phyloP scores from a whole-genome alignment of 805 yeast species.

The Jamesozyma lodderae region DNA sequence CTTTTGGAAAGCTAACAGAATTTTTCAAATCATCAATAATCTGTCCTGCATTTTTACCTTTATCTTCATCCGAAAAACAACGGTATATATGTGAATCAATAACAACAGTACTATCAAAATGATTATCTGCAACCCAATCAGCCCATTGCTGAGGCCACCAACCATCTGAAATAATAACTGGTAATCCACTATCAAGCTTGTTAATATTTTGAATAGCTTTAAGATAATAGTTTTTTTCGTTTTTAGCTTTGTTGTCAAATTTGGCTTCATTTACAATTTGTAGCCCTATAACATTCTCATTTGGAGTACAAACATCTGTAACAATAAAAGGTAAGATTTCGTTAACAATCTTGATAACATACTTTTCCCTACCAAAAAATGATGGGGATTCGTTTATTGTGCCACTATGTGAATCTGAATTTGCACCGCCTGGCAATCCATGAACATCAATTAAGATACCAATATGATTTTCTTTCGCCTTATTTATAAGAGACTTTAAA shows the following conservation, averaged over 20 bases:
- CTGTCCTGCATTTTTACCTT: constrained; percentile 50
- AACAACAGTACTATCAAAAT: constrained; percentile 48
- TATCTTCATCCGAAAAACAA: constrained; percentile 73
- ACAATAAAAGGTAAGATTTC: constrained; percentile 53
- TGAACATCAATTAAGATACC: constrained; percentile 79
- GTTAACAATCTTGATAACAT: constrained; percentile 37
- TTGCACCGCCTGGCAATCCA: constrained; percentile 90
- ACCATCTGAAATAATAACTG: constrained; percentile 81
- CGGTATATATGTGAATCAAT: constrained; percentile 82
- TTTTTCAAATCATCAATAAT: constrained; percentile 49
- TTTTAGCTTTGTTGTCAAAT: constrained; percentile 44
- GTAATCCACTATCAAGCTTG: constrained; percentile 44
- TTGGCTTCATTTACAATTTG: constrained; percentile 83
- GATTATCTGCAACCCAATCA: constrained; percentile 42
- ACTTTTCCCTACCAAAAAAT: constrained; percentile 35
- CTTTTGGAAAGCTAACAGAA: constrained; percentile 39
- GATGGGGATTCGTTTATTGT: constrained; percentile 27
- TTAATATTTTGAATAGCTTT: constrained; percentile 58
- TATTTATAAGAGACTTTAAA: constrained; percentile 45
- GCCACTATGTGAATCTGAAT: constrained; percentile 79
- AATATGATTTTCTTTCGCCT: constrained; percentile 54
- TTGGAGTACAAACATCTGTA: constrained; percentile 38
- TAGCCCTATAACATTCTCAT: constrained; percentile 69
- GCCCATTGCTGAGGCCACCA: constrained; percentile 86
- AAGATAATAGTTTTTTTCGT: constrained; percentile 52